Percentiles rank a stretch among this genome's conserved stretches.
Conservation (phyloP, 2,329 filamentous ascomycete genomes). For the Neurospora crassa region DNA sequence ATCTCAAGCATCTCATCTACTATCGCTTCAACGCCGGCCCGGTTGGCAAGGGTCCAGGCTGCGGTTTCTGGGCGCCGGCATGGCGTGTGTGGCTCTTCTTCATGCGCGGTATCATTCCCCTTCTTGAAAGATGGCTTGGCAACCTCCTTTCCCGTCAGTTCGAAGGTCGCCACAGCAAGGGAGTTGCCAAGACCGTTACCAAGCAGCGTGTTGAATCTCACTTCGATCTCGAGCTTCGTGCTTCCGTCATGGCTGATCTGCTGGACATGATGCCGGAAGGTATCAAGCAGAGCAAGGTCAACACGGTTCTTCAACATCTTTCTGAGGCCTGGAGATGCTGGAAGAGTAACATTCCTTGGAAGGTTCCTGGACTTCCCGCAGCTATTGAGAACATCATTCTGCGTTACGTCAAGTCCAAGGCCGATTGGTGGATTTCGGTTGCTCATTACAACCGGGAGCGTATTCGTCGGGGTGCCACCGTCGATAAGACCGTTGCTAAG, state of each 20-base stretch:
- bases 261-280: slow-evolving; percentile 99
- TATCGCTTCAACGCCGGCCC: slow-evolving; percentile 97
- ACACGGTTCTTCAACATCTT: slow-evolving; percentile 91
- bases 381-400: slow-evolving; percentile 98
- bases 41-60: slow-evolving; percentile 94
- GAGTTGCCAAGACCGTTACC: slow-evolving; percentile 96
- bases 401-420: slow-evolving; percentile 97
- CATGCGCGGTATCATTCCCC: slow-evolving; percentile 94
- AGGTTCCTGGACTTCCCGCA: slow-evolving; percentile 90
- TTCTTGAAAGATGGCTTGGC: slow-evolving; percentile 93
- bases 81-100: slow-evolving; percentile 99
- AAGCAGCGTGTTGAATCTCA: slow-evolving; percentile 99
- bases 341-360: slow-evolving; percentile 99
- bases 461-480: slow-evolving; percentile 89
- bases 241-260: slow-evolving; percentile 96
- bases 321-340: slow-evolving; percentile 99
- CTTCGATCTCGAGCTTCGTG: slow-evolving; percentile 92
- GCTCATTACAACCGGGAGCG: slow-evolving; percentile 98
- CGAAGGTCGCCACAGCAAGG: slow-evolving; percentile 96
- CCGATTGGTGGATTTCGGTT: slow-evolving; percentile 99
- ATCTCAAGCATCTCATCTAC: slow-evolving; percentile 97
- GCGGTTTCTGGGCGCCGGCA: slow-evolving; percentile 97
- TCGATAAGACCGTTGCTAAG: slow-evolving; percentile 98
- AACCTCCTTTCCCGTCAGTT: slow-evolving; percentile 96
- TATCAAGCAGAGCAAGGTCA: slow-evolving; percentile 99